Base-by-base conservation (phyloP, 2,329 filamentous ascomycete species). In the Exophiala calicioides region DNA sequence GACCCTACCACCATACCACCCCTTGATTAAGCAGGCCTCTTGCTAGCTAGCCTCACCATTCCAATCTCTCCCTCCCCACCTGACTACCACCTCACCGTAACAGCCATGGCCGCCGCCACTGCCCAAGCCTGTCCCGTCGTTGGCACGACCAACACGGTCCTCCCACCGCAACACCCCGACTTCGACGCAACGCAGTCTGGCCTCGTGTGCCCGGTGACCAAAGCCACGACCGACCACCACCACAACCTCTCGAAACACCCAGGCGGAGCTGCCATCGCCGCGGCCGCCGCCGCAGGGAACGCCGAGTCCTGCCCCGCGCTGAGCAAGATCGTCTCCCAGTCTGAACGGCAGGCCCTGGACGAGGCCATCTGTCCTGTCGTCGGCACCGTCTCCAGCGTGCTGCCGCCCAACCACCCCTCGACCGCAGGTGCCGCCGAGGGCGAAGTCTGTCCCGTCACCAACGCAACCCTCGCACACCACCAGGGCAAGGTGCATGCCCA, bases 331-430 rank as follows among this genome's bases (percentile, higher is more conserved):
- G 57, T 59, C 38, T 53, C 46, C 16, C 43, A 35, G 3, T 53
- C 55, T 15, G 52, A 57, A 19, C 47, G 51, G 23, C 52, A 59
- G 39, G 53, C 47, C 10, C 55, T 55, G 50, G 57, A 59, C 44
- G 57, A 59, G 24, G 55, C 49, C 10, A 55, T 59, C 48, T 59
- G 57, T 26, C 57, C 57, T 3, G 55, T 59, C 3, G 55, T 58
- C 12, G 57, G 57, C 10, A 49, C 53, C 26, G 57, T 55, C 27
- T 58, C 57, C 3, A 56, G 44, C 29, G 55, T 59, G 12, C 47
- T 59, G 20, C 57, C 57, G 31, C 57, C 57, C 8, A 44, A 53
- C 38, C 57, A 59, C 27, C 57, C 57, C 12, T 53, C 52, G 20
- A 55, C 56, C 3, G 41, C 37, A 9, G 37, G 47, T 16, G 40